Conservation (phyloP, 140 eudicot species). For the Bidens hawaiensis region DNA sequence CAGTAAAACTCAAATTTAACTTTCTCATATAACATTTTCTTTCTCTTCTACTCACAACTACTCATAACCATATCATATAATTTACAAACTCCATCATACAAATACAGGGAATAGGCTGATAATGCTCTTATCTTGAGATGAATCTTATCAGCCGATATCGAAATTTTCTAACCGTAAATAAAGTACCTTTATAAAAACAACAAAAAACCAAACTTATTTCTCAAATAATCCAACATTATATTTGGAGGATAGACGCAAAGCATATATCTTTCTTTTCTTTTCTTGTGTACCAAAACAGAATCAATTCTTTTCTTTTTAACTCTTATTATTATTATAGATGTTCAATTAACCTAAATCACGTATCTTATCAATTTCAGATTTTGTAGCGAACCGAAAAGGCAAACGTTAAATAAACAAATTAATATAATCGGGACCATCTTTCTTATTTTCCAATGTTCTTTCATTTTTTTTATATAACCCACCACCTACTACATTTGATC, state of each 20-base stretch:
- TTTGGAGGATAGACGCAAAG: slow-evolving; percentile 10
- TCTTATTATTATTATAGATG: not conserved
- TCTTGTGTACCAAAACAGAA: slow-evolving; percentile 34
- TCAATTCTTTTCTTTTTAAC: not conserved
- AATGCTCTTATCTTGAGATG: too few species aligned
- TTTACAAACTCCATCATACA: too few species aligned
- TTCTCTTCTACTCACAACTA: too few species aligned
- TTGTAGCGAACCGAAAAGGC: not conserved
- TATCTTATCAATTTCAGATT: too few species aligned
- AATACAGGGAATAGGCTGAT: too few species aligned
- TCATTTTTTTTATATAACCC: not conserved
- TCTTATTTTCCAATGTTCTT: too few species aligned
- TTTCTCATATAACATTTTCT: too few species aligned
- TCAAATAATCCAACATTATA: not conserved
- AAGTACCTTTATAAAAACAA: not conserved
- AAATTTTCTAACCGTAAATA: not conserved
- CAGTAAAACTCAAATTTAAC: too few species aligned
- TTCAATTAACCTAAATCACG: too few species aligned
- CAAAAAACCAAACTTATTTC: not conserved
- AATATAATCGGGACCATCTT: slow-evolving; percentile 10
- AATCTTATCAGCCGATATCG: not conserved
- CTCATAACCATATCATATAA: too few species aligned
- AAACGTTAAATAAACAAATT: too few species aligned
- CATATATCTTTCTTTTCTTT: slow-evolving; percentile 22
- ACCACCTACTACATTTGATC: slow-evolving; percentile 21